These are phyloP conservation scores for Coccomyxa sp. DNA, from an alignment of 139 green algal genomes.

Conservation along the genomic window DNA sequence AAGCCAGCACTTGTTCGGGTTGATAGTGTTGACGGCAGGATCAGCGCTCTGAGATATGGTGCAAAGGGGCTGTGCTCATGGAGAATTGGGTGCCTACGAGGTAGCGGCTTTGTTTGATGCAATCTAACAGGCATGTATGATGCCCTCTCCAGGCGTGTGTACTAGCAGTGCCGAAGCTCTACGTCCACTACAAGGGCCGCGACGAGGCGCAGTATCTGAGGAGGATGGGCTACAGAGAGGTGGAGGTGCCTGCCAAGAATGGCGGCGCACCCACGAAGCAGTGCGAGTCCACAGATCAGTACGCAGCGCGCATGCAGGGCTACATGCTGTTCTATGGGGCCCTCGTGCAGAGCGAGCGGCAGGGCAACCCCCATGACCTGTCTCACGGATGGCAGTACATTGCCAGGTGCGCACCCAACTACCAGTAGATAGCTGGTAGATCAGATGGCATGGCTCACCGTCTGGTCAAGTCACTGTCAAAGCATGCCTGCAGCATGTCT, in stretches of 20 bases:
- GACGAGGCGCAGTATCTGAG: conserved; percentile 26
- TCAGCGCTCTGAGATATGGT: background rate
- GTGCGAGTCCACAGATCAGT: conserved; percentile 42
- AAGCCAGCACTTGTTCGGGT: background rate
- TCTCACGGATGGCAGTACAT: conserved; percentile 52
- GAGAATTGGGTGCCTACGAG: background rate
- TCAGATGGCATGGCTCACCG: background rate
- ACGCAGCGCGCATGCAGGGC: conserved; percentile 37
- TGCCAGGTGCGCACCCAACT: conserved; percentile 15
- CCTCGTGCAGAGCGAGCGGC: conserved; percentile 52
- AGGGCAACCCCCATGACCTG: conserved; percentile 41
- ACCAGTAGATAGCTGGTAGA: background rate
- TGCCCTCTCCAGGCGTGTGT: conserved; percentile 30
- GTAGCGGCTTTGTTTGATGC: background rate
- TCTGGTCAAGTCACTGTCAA: background rate
- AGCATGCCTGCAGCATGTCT: background rate
- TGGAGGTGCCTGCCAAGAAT: conserved; percentile 6
- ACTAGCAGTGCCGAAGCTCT: conserved; percentile 43
- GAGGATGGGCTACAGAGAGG: conserved; percentile 37
- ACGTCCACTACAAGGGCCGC: conserved; percentile 16
- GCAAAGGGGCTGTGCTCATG: background rate
- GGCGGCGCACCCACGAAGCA: background rate
- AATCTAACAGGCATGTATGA: background rate
- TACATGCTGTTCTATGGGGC: conserved; percentile 62
- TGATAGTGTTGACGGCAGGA: background rate